Evolutionary conservation across 2,329 filamentous ascomycete genomes (phyloP), one percentile per base, ranked within the genome.

Genomic region (Penicillium sp.): DNA sequence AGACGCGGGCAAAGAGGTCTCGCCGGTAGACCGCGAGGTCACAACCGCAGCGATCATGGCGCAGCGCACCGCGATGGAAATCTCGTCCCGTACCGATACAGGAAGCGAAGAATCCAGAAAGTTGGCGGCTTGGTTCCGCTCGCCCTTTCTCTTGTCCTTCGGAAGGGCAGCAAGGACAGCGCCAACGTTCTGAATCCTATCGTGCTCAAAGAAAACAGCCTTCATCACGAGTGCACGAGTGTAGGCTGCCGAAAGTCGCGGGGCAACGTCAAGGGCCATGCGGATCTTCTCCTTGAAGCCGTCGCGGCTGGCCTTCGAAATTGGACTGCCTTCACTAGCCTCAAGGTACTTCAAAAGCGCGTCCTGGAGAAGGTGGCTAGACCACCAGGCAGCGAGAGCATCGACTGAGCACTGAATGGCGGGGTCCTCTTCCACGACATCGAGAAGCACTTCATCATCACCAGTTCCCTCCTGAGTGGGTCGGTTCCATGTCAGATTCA

Each of bases 341-440:
- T 80, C 78, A 29, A 95, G 76, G 31, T 81, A 84, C 13, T 76
- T 75, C 10, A 83, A 75, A 25, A 96, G 78, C 2, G 82, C 83
- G 49, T 80, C 79, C 60, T 90, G 87, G 32, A 95, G 73, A 10
- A 82, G 77, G 47, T 86, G 78, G 55, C 83, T 89, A 0, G 91
- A 95, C 75, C 85, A 93, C 91, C 91, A 96, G 2, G 91, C 89
- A 6, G 91, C 89, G 44, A 96, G 82, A 10, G 89, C 90, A 68
- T 96, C 92, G 57, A 96, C 81, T 0, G 91, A 89, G 15, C 89
- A 93, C 45, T 87, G 83, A 52, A 96, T 88, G 2, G 89, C 86
- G 45, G 83, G 82, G 62, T 96, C 92, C 51, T 93, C 87, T 3
- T 93, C 87, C 1, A 95, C 89, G 5, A 81, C 79, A 64, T 95